Base-by-base conservation (phyloP, 768 basidiomycete species). In the Kockovaella imperatae region DNA sequence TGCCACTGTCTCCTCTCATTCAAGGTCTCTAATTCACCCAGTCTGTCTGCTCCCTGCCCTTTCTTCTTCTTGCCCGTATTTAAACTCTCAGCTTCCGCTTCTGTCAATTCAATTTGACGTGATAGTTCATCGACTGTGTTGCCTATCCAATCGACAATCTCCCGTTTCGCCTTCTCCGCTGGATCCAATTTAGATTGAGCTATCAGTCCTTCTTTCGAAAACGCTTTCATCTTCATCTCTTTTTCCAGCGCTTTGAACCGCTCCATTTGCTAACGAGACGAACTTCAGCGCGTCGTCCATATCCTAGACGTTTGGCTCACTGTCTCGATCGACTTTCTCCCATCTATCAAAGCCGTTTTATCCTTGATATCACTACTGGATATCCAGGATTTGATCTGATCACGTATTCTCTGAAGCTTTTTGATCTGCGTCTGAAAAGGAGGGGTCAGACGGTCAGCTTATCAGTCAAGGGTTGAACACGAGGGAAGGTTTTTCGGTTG, bases 151-250 rank as follows among this genome's bases (percentile, higher is more conserved):
- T 79, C 73, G 35, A 72, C 69, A 42, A 83, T 81, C 62, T 97
- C 93, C 59, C 84, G 78, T 73, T 96, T 96, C 73, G 91, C 89
- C 75, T 95, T 89, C 49, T 93, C 89, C 67, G 88, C 90, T 46
- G 95, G 95, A 73, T 97, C 95, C 20, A 97, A 82, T 64, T 87
- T 89, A 30, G 87, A 80, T 10, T 89, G 87, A 52, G 90, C 87
- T 52, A 84, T 95, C 34, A 99, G 78, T 34, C 95, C 95, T 73
- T 97, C 95, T 68, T 97, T 99, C 17, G 91, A 96, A 74, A 97
- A 99, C 0, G 95, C 95, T 72, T 99, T 99, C 50, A 95, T 97
- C 79, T 99, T 99, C 93, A 97, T 97, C 75, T 99, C 95, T 76
- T 97, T 99, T 76, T 99, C 95, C 74, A 91, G 90, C 20, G 93